Evolutionary conservation across 2,329 filamentous ascomycete species (phyloP), one percentile per base, ranked within the genome.

Genomic region (Epichloe festucae): DNA sequence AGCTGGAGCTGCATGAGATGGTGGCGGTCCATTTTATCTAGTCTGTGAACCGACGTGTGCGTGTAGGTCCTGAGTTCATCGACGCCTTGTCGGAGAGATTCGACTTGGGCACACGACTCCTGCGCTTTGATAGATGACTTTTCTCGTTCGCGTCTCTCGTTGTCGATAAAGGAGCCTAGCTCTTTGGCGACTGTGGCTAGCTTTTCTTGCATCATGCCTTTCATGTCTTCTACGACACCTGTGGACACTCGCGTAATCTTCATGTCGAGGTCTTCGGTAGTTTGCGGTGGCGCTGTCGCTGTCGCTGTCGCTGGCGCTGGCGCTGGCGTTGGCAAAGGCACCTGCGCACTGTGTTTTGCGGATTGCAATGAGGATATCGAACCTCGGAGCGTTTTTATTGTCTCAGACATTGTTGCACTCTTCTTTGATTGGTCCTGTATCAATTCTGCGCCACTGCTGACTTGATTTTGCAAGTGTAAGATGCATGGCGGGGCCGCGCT

Each of bases 131-230:
- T 17, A 2, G 35, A 34, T 6, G 58, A 23, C 17, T 51, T 34
- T 17, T 53, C 48, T 31, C 55, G 53, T 31, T 43, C 42, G 2
- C 21, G 7, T 35, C 56, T 56, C 42, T 61, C 62, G 10, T 52
- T 47, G 12, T 62, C 55, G 6, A 66, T 49, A 6, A 59, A 54
- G 4, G 17, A n/a, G 6, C 56, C 55, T 6, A 64, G 43, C 3
- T 48, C 53, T 5, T 21, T 31, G 6, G 46, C 14, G 14, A 49
- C 45, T 2, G 43, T 41, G n/a, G 40, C 52, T 10, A 61, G 31
- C 14, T 48, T 31, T 4, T 47, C 48, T 19, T 58, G 45, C 48
- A 52, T 51, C 27, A 31, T 46, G 49, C n/a, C 31, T 6, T 46
- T 48, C 1, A 39, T 19, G 4, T 17, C 31, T n/a, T 46, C 34